Conservation (phyloP, 1,284 basidiomycete species). For the Malassezia obtusa region DNA sequence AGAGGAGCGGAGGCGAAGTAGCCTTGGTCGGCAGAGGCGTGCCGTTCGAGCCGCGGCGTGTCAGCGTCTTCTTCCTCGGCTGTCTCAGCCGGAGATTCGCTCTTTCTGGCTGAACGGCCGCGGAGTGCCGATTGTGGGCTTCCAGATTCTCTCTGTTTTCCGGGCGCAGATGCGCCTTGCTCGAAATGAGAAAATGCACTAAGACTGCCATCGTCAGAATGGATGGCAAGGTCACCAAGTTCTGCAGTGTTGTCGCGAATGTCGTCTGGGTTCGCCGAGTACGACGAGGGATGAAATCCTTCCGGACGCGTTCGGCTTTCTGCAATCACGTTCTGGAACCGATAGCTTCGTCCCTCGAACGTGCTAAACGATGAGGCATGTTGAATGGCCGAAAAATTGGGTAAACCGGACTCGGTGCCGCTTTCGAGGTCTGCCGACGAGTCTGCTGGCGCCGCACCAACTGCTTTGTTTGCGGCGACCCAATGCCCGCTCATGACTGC, state of each 20-base stretch:
- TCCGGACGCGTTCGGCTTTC: slow-evolving; percentile 1
- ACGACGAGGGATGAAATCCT: slow-evolving; percentile 23
- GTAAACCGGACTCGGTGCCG: background rate
- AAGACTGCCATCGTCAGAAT: slow-evolving; percentile 20
- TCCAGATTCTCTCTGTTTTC: too few species aligned
- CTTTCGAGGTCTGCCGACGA: background rate
- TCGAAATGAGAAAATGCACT: background rate
- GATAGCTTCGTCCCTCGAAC: slow-evolving; percentile 39
- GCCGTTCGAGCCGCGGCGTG: too few species aligned
- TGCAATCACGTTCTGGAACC: slow-evolving; percentile 7
- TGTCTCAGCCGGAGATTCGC: too few species aligned
- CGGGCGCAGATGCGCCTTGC: too few species aligned
- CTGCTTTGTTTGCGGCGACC: too few species aligned
- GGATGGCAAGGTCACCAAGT: slow-evolving; percentile 37
- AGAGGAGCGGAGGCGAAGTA: background rate
- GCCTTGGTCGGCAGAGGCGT: background rate
- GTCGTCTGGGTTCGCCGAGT: slow-evolving; percentile 35
- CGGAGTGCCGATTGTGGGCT: too few species aligned
- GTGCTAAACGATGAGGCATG: slow-evolving; percentile 24
- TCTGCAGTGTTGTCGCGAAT: slow-evolving; percentile 43
- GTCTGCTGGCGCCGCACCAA: too few species aligned
- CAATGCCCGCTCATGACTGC: too few species aligned
- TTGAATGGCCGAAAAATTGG: background rate
- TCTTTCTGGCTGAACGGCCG: too few species aligned
- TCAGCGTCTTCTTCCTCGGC: too few species aligned